These are phyloP conservation scores for Gentiana straminea DNA, from an alignment of 257 asterid genomes.

Conservation along the genomic window DNA sequence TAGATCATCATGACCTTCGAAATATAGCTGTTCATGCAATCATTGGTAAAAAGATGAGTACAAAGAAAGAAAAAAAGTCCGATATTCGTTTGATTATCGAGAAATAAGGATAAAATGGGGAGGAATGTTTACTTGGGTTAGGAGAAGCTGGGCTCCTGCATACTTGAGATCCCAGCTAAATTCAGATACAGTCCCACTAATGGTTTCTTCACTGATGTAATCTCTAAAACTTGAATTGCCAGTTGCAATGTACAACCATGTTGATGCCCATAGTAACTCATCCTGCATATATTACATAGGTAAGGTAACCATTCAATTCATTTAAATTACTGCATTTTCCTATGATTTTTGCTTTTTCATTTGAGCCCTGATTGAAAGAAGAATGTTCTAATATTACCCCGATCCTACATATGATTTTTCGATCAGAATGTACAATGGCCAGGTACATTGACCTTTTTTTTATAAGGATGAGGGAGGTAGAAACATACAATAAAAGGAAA, in stretches of 20 bases:
- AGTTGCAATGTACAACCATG: constrained; percentile 72
- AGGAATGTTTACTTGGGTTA: constrained; percentile 32
- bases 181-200: constrained; percentile 48
- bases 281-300: constrained; percentile 31
- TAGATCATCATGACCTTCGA: constrained; percentile 47
- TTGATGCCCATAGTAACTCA: constrained; percentile 85
- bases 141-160: constrained; percentile 70
- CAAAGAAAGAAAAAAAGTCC: neutral
- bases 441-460: neutral
- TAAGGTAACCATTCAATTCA: neutral
- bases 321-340: too few relatives aligned
- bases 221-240: constrained; percentile 32
- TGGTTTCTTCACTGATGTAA: constrained; percentile 46
- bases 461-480: neutral
- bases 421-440: too few relatives aligned
- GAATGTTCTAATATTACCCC: too few relatives aligned
- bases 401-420: too few relatives aligned
- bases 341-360: too few relatives aligned
- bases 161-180: constrained; percentile 86
- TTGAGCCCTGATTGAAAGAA: too few relatives aligned
- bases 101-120: neutral
- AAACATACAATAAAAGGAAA: too few relatives aligned
- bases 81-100: neutral
- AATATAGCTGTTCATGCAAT: constrained; percentile 23
- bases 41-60: neutral